phyloP scores from a whole-genome alignment of 2,329 filamentous ascomycete genomes.

The Didymella glomerata region DNA sequence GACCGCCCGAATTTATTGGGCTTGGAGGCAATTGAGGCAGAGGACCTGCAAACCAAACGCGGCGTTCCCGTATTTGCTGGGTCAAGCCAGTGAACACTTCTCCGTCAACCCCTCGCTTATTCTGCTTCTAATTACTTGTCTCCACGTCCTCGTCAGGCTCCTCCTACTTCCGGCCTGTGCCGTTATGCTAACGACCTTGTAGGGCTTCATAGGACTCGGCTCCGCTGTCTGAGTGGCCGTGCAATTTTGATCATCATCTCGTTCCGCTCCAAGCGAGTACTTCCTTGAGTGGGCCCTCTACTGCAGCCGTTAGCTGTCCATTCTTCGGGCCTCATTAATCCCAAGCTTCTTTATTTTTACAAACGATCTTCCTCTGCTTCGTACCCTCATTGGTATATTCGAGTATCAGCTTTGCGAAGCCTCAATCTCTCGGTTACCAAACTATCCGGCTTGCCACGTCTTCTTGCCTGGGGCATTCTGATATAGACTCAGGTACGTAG shows the following conservation, averaged over 20 bases:
- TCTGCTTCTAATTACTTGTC: constrained; percentile 34
- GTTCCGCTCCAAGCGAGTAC: constrained; percentile 51
- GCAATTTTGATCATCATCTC: constrained; percentile 47
- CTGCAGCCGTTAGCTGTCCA: constrained; percentile 47
- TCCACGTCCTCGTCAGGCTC: constrained; percentile 37
- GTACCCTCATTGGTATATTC: constrained; percentile 46
- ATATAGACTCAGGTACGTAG: constrained; percentile 50
- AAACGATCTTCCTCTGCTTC: constrained; percentile 39
- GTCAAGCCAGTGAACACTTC: constrained; percentile 35
- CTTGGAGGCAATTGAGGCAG: constrained; percentile 48
- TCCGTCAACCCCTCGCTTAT: constrained; percentile 33
- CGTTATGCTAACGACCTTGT: constrained; percentile 45
- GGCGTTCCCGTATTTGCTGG: constrained; percentile 41
- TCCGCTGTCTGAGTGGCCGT: constrained; percentile 47
- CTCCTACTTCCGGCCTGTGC: constrained; percentile 28
- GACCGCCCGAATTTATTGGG: constrained; percentile 22
- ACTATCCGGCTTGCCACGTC: constrained; percentile 47
- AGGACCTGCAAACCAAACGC: constrained; percentile 42
- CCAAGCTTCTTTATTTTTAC: constrained; percentile 51
- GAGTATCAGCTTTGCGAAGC: constrained; percentile 32
- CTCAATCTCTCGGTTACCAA: constrained; percentile 40
- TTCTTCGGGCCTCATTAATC: constrained; percentile 36
- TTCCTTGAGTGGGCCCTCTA: constrained; percentile 40
- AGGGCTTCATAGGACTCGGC: constrained; percentile 39
- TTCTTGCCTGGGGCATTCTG: constrained; percentile 30